Conservation (phyloP, 768 basidiomycete species). For the Plicaturopsis crispa region DNA sequence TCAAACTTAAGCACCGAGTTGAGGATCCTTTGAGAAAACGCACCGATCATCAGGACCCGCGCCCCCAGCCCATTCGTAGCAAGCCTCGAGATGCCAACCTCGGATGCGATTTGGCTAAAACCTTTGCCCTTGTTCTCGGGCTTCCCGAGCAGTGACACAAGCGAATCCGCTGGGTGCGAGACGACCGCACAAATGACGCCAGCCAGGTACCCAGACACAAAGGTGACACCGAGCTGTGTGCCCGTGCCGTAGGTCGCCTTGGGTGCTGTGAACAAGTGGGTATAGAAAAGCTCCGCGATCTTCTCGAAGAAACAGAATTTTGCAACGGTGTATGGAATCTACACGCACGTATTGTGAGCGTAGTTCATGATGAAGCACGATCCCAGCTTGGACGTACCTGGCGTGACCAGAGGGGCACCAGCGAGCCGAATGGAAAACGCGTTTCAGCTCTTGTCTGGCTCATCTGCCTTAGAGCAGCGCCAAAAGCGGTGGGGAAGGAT, state of each 20-base stretch:
- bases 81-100: slow-evolving; percentile 57
- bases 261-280: slow-evolving; percentile 73
- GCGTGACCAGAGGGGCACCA: slow-evolving; percentile 84
- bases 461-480: slow-evolving; percentile 69
- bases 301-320: slow-evolving; percentile 97
- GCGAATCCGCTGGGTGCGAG: slow-evolving; percentile 92
- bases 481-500: slow-evolving; percentile 73
- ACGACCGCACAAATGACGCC: slow-evolving; percentile 95
- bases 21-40: too few relatives aligned
- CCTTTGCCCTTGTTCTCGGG: slow-evolving; percentile 76
- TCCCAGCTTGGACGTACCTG: slow-evolving; percentile 42
- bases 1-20: too few relatives aligned
- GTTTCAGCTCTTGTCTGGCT: slow-evolving; percentile 56
- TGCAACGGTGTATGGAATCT: slow-evolving; percentile 99
- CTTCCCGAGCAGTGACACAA: slow-evolving; percentile 94
- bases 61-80: slow-evolving; percentile 85
- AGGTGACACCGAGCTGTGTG: slow-evolving; percentile 85
- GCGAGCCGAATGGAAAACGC: slow-evolving; percentile 79
- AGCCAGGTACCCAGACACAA: slow-evolving; percentile 87
- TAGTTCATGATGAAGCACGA: not conserved
- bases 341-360: not conserved
- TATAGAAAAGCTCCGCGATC: slow-evolving; percentile 83
- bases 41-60: slow-evolving; percentile 79
- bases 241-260: slow-evolving; percentile 73
- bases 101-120: slow-evolving; percentile 59